Evolutionary conservation across 1,139 yeast species (phyloP).

Genomic region (Meyerozyma smithsonii): DNA sequence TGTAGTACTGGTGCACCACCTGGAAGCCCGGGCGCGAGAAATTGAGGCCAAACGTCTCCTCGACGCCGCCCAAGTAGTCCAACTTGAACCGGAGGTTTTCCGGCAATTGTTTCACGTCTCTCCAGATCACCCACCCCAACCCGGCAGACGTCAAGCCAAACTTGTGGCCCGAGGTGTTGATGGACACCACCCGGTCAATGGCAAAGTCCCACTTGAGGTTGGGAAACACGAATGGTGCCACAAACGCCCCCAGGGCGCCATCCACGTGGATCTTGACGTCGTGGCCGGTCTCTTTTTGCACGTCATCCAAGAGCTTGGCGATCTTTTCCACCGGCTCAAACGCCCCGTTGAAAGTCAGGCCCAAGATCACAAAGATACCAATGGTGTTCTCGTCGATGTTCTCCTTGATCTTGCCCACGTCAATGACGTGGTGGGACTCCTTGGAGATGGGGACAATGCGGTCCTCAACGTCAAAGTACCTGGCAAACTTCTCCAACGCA

Average conservation of each 20-base stretch:
- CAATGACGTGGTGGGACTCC: conserved; percentile 61
- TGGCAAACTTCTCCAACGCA: conserved; percentile 89
- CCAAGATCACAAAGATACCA: conserved; percentile 84
- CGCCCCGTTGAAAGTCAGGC: conserved; percentile 91
- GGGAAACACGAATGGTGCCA: conserved; percentile 80
- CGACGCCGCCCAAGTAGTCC: conserved; percentile 84
- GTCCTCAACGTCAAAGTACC: conserved; percentile 88
- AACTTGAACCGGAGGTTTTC: conserved; percentile 68
- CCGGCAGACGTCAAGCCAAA: conserved; percentile 90
- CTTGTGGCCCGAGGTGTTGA: conserved; percentile 93
- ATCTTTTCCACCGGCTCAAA: conserved; percentile 73
- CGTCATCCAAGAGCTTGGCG: conserved; percentile 56
- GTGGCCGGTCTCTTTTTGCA: conserved; percentile 62
- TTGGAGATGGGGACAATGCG: conserved; percentile 64
- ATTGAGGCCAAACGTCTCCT: conserved; percentile 80
- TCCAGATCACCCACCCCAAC: conserved; percentile 90
- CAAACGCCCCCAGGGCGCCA: conserved; percentile 89
- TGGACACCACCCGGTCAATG: conserved; percentile 70
- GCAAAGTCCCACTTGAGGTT: conserved; percentile 79
- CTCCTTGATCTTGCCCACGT: conserved; percentile 52
- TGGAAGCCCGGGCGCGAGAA: conserved; percentile 93
- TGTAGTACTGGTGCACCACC: conserved; percentile 81
- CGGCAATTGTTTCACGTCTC: conserved; percentile 60
- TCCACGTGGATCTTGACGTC: conserved; percentile 85
- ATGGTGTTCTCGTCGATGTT: conserved; percentile 85